Conservation (phyloP, 441 rosid species). For the Gossypium armourianum region DNA sequence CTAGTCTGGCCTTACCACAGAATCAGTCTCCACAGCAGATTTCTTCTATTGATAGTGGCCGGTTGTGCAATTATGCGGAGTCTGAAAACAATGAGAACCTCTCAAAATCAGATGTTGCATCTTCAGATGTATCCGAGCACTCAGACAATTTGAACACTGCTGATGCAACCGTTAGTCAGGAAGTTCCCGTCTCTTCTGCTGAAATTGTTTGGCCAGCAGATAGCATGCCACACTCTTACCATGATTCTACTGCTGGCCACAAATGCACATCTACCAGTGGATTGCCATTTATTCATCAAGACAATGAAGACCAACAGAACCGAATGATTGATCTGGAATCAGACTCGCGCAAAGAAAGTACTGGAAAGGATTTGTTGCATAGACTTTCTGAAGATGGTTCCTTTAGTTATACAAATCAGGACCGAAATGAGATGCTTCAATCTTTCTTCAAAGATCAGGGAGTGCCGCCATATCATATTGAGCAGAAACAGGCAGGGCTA, state of each 20-base stretch:
- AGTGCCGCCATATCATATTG: slow-evolving; percentile 33
- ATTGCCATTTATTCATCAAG: slow-evolving; percentile 38
- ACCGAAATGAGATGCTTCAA: slow-evolving; percentile 71
- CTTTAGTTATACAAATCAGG: slow-evolving; percentile 49
- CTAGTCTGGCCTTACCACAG: slow-evolving; percentile 35
- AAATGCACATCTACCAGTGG: slow-evolving; percentile 38
- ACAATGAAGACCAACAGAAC: slow-evolving; percentile 32
- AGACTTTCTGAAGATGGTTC: slow-evolving; percentile 43
- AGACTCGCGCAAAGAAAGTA: slow-evolving; percentile 34
- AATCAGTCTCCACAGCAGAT: slow-evolving; percentile 35
- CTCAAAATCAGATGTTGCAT: slow-evolving; percentile 34
- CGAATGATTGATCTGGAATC: slow-evolving; percentile 48
- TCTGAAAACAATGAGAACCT: slow-evolving; percentile 30
- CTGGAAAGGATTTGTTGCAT: slow-evolving; percentile 38
- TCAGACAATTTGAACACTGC: slow-evolving; percentile 30
- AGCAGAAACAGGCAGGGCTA: slow-evolving; percentile 39
- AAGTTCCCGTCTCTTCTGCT: slow-evolving; percentile 35
- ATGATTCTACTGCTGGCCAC: slow-evolving; percentile 37
- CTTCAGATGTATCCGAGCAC: slow-evolving; percentile 27
- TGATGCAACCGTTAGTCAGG: slow-evolving; percentile 35
- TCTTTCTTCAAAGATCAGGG: slow-evolving; percentile 66
- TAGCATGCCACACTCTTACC: slow-evolving; percentile 37
- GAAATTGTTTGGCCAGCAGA: slow-evolving; percentile 55
- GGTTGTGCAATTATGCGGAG: slow-evolving; percentile 24
- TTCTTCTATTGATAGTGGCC: slow-evolving; percentile 30